These are phyloP conservation scores for Nakazawaea molendinolei DNA, from an alignment of 805 yeast genomes.

Conservation along the genomic window DNA sequence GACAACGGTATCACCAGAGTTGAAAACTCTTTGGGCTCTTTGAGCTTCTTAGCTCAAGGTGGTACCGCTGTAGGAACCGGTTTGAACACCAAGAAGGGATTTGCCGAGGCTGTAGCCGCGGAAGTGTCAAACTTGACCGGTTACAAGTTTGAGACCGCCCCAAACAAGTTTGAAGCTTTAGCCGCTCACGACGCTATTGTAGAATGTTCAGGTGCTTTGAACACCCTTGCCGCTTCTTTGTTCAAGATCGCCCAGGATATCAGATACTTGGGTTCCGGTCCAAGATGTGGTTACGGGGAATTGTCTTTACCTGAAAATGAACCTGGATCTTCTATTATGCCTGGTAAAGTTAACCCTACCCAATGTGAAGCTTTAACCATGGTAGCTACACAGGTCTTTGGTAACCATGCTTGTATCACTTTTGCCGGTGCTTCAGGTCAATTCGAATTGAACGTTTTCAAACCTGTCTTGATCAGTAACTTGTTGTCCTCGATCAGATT, in stretches of 20 bases:
- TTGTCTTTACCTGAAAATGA: conserved; percentile 93
- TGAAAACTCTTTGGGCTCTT: conserved; percentile 66
- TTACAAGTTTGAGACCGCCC: conserved; percentile 85
- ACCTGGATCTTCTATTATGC: conserved; percentile 99
- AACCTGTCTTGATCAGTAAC: conserved; percentile 92
- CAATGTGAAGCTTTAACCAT: conserved; percentile 98
- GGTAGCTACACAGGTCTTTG: conserved; percentile 97
- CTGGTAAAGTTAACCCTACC: conserved; percentile 99
- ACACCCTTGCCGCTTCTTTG: conserved; percentile 88
- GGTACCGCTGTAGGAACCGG: conserved; percentile 99
- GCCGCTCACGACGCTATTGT: conserved; percentile 99
- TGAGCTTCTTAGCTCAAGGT: conserved; percentile 91
- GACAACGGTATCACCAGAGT: conserved; percentile 87
- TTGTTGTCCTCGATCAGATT: conserved; percentile 82
- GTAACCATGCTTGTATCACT: conserved; percentile 92
- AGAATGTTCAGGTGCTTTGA: conserved; percentile 95
- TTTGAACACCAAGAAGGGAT: conserved; percentile 88
- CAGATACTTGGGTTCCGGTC: conserved; percentile 97
- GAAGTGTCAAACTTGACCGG: conserved; percentile 85
- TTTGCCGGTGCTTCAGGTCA: conserved; percentile 99
- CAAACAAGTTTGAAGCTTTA: conserved; percentile 97
- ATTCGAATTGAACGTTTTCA: conserved; percentile 96
- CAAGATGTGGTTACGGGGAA: conserved; percentile 99
- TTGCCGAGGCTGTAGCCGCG: conserved; percentile 79
- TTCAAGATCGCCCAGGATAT: conserved; percentile 98